These are phyloP conservation scores for Quillaja saponaria DNA, from an alignment of 306 rosid genomes.

Conservation along the genomic window DNA sequence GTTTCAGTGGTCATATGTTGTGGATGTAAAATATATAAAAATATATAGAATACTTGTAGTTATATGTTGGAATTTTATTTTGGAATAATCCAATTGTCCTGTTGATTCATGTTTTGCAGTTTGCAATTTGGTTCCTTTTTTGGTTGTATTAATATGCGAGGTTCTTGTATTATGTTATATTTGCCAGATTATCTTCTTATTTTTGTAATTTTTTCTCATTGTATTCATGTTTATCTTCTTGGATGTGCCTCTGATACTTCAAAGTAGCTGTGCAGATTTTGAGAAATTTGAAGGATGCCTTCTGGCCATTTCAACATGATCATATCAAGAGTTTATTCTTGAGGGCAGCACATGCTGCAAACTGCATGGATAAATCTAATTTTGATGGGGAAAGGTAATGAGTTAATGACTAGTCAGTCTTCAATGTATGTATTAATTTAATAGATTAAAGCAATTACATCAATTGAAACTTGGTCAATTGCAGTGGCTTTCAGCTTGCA, in stretches of 20 bases:
- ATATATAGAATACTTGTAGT: too few relatives aligned
- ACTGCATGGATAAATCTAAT: constrained; percentile 59
- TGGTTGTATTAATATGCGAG: not conserved
- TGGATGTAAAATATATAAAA: too few relatives aligned
- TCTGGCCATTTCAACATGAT: constrained; percentile 93
- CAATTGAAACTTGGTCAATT: constrained; percentile 21
- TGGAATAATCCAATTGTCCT: too few relatives aligned
- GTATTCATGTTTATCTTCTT: constrained; percentile 19
- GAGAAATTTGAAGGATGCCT: constrained; percentile 69
- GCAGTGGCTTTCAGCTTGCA: constrained; percentile 83
- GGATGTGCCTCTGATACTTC: constrained; percentile 25
- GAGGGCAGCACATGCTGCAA: constrained; percentile 86
- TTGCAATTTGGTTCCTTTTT: constrained; percentile 3
- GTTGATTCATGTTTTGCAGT: not conserved
- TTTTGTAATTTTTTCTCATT: constrained; percentile 12
- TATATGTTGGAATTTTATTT: too few relatives aligned
- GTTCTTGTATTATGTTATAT: constrained; percentile 6
- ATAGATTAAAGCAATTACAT: not conserved
- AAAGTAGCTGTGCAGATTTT: constrained; percentile 58
- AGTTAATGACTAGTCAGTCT: not conserved
- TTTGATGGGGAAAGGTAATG: constrained; percentile 62
- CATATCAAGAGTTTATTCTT: constrained; percentile 63
- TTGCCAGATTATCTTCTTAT: constrained; percentile 22
- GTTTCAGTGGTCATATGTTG: too few relatives aligned
- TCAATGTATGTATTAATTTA: not conserved